These are phyloP conservation scores for Cadophora gregata DNA, from an alignment of 2,329 filamentous ascomycete species.

Conservation along the genomic window DNA sequence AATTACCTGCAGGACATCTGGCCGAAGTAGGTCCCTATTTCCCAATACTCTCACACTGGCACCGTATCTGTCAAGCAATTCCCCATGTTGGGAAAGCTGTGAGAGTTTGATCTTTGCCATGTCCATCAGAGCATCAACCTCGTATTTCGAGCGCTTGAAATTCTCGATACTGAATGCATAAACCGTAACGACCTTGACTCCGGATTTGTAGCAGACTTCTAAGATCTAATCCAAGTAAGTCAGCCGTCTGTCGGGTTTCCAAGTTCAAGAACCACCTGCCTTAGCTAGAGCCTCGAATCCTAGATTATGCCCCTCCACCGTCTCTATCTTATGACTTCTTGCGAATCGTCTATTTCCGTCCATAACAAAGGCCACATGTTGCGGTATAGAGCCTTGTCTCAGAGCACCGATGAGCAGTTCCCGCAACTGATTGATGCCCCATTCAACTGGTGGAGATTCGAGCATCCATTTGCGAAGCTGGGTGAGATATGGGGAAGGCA, in stretches of 20 bases:
- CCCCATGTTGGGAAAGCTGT: conserved; percentile 91
- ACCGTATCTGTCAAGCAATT: conserved; percentile 90
- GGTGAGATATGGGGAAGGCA: conserved; percentile 62
- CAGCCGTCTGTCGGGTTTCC: conserved; percentile 21
- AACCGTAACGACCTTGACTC: conserved; percentile 95
- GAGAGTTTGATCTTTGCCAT: conserved; percentile 95
- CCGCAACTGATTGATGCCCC: conserved; percentile 77
- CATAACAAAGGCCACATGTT: conserved; percentile 99
- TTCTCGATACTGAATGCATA: conserved; percentile 99
- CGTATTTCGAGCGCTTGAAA: conserved; percentile 95
- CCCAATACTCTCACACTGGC: conserved; percentile 86
- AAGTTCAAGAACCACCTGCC: conserved; percentile 53
- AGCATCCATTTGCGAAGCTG: conserved; percentile 76
- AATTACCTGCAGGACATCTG: conserved; percentile 87
- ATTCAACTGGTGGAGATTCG: conserved; percentile 90
- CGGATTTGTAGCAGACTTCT: conserved; percentile 97
- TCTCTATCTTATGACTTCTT: conserved; percentile 88
- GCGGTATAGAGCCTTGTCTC: conserved; percentile 87
- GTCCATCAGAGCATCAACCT: conserved; percentile 96
- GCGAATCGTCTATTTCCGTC: conserved; percentile 97
- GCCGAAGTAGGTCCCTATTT: conserved; percentile 80
- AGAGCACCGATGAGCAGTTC: conserved; percentile 88
- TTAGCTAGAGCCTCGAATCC: conserved; percentile 94
- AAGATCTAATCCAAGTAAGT: conserved; percentile 66
- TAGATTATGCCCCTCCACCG: conserved; percentile 92